phyloP scores from a whole-genome alignment of 1,284 basidiomycete species.

The Filobasidium uniguttulatum region DNA sequence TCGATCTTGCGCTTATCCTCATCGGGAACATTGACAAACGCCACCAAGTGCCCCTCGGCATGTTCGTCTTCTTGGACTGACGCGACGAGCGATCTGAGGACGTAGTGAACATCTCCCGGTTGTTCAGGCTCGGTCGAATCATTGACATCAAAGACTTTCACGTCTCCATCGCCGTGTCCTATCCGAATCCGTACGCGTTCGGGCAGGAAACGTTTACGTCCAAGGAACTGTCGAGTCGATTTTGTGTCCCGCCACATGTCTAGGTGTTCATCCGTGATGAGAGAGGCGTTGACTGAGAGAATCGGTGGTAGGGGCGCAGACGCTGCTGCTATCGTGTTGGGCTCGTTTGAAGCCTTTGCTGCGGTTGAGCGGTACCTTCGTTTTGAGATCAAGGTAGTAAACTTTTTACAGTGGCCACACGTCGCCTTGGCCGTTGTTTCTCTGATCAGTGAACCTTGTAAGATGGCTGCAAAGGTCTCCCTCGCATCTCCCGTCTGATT shows the following conservation, averaged over 20 bases:
- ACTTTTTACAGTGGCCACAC: constrained; percentile 69
- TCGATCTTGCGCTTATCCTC: neutral
- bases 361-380: constrained; percentile 3
- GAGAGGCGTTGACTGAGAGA: constrained; percentile 74
- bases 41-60: constrained; percentile 71
- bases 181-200: constrained; percentile 21
- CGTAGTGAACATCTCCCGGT: constrained; percentile 39
- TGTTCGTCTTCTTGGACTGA: constrained; percentile 62
- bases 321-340: constrained; percentile 41
- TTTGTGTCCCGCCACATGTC: constrained; percentile 59
- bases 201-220: constrained; percentile 25
- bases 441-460: constrained; percentile 64
- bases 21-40: constrained; percentile 58
- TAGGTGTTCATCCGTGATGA: constrained; percentile 60
- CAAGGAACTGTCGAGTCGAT: constrained; percentile 13
- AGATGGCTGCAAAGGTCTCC: constrained; percentile 51
- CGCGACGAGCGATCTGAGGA: constrained; percentile 46
- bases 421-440: constrained; percentile 71
- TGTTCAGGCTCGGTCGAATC: neutral
- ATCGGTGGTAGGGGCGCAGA: constrained; percentile 57
- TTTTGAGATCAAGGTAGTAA: constrained; percentile 45
- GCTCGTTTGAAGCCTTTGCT: no score
- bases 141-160: constrained; percentile 38
- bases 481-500: no score
- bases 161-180: constrained; percentile 31